Percentiles rank a stretch among this genome's conserved stretches.
Evolutionary conservation across 768 basidiomycete genomes (phyloP).

Genomic region (Collybia sordida): DNA sequence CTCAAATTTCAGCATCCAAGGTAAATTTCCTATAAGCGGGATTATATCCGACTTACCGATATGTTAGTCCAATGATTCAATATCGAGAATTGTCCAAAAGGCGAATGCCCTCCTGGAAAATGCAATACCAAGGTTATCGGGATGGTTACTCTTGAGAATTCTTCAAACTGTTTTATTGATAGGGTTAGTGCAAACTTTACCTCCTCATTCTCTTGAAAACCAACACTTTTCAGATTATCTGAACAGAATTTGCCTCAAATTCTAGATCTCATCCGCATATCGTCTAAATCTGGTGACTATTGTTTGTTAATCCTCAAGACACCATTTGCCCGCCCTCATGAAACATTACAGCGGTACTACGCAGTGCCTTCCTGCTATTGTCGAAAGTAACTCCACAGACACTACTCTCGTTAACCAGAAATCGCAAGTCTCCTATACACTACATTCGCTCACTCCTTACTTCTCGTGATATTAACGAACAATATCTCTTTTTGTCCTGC

Average conservation of each 20-base stretch:
- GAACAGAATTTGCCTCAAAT: conserved; percentile 21
- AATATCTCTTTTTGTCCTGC: conserved; percentile 67
- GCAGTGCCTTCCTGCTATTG: conserved; percentile 37
- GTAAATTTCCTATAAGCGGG: conserved; percentile 12
- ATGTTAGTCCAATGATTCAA: conserved; percentile 1
- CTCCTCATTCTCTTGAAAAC: background rate
- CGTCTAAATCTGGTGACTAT: conserved; percentile 18
- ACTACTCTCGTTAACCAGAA: conserved; percentile 20
- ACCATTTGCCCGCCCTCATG: background rate
- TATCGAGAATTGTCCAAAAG: background rate
- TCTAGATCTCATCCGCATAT: conserved; percentile 23
- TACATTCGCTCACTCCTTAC: conserved; percentile 57
- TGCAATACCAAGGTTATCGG: background rate
- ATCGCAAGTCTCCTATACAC: conserved; percentile 35
- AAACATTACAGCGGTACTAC: conserved; percentile 25
- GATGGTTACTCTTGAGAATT: conserved; percentile 17
- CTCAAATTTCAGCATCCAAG: conserved; percentile 14
- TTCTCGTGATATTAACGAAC: conserved; percentile 56
- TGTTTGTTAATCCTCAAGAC: conserved; percentile 14
- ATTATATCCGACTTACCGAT: background rate
- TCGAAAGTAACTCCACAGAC: conserved; percentile 25
- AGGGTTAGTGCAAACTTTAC: conserved; percentile 24
- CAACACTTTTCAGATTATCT: conserved; percentile 13
- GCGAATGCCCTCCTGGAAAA: conserved; percentile 10
- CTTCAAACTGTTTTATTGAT: conserved; percentile 23